Evolutionary conservation across 176 grass and related monocot species (phyloP).

Genomic region (Avena sativa): DNA sequence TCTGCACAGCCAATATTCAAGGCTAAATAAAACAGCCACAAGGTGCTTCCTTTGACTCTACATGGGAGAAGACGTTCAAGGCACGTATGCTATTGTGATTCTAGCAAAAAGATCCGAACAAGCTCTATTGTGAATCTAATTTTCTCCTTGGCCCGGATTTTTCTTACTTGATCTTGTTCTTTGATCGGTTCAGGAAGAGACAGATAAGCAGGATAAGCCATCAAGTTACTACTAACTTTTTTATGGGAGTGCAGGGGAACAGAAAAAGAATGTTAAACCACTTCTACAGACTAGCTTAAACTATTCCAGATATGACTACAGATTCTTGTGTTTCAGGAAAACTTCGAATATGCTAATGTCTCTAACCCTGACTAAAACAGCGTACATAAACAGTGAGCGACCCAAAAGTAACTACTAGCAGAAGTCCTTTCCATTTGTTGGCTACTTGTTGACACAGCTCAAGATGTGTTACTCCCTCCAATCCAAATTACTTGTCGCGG

Average conservation of each 20-base stretch:
- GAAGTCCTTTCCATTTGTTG: background rate
- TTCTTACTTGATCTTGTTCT: background rate
- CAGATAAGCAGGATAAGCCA: background rate
- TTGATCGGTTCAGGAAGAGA: background rate
- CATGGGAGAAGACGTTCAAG: background rate
- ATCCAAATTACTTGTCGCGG: no score
- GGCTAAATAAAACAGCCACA: background rate
- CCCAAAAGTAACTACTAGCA: background rate
- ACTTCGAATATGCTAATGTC: background rate
- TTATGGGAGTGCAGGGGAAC: background rate
- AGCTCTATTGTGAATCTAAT: background rate
- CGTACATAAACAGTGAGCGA: background rate
- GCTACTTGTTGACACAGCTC: background rate
- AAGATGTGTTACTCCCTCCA: background rate
- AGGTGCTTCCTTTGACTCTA: background rate
- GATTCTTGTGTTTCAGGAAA: slow-evolving; percentile 28
- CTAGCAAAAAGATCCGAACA: background rate
- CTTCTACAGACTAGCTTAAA: background rate
- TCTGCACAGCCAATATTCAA: background rate
- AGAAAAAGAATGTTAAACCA: background rate
- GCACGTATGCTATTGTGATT: slow-evolving; percentile 4
- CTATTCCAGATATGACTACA: background rate
- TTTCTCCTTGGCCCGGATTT: background rate
- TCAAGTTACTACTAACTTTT: background rate
- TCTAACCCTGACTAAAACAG: background rate